Conservation (phyloP, 2,329 filamentous ascomycete genomes). For the Zasmidium cellare region DNA sequence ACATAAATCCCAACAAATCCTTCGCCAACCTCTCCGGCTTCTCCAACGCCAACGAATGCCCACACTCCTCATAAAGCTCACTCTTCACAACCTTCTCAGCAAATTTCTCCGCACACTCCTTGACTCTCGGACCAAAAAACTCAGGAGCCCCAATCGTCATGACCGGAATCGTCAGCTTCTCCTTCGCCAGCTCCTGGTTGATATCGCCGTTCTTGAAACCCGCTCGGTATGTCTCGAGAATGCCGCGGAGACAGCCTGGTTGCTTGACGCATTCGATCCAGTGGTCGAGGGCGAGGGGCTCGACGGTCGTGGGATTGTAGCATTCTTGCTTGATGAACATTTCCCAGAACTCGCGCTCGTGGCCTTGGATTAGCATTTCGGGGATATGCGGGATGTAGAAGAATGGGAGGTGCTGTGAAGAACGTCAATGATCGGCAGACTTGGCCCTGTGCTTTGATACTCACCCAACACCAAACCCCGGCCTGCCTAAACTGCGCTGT, state of each 20-base stretch:
- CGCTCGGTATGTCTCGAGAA: constrained; percentile 37
- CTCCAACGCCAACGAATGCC: constrained; percentile 38
- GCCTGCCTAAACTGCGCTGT: constrained; percentile 33
- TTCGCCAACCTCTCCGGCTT: constrained; percentile 32
- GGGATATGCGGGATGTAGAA: constrained; percentile 40
- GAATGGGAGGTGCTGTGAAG: constrained; percentile 32
- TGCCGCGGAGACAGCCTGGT: constrained; percentile 35
- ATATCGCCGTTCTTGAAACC: constrained; percentile 36
- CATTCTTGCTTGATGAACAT: constrained; percentile 44
- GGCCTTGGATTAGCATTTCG: constrained; percentile 41
- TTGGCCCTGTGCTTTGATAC: background rate
- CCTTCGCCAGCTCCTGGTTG: constrained; percentile 30
- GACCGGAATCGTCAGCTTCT: constrained; percentile 32
- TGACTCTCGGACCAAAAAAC: constrained; percentile 36
- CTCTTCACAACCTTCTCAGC: constrained; percentile 32
- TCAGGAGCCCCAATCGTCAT: constrained; percentile 39
- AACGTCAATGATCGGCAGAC: background rate
- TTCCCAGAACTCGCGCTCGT: constrained; percentile 42
- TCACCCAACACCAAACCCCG: constrained; percentile 39
- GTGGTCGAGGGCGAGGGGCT: constrained; percentile 35
- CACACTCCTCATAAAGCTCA: constrained; percentile 38
- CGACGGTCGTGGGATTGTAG: constrained; percentile 39
- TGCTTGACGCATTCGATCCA: constrained; percentile 36
- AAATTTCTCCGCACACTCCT: constrained; percentile 32
- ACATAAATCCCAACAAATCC: constrained; percentile 29